Base-by-base conservation (phyloP, 2,329 filamentous ascomycete genomes). In the Grosmannia huntii region DNA sequence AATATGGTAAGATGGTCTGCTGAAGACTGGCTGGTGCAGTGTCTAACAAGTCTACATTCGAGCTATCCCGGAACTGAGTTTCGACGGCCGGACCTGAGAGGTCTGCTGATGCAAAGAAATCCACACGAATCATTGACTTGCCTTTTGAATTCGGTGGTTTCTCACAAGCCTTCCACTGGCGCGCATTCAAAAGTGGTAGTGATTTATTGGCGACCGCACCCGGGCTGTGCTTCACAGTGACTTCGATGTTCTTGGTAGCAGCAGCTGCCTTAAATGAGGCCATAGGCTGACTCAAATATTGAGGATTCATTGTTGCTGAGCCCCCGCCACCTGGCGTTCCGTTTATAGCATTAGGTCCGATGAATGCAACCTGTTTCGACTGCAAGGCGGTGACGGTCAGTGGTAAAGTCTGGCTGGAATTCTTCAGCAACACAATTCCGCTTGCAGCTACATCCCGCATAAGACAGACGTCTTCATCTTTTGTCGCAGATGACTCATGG, bases 331-430 rank as follows among this genome's bases (percentile, higher is more conserved):
- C 74, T 62, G 72, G 46, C 1, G 57, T 50, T 4, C 57, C 57
- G 6, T 75, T 65, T 49, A 71, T 75, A 25, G 76, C 70, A 61
- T 78, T 79, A 9, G 76, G 76, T 7, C 76, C 76, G 62, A 79
- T 78, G 27, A 79, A 71, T 5, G 56, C 56, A 12, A 76, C 69
- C 57, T 73, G 72, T 44, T 71, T 70, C 55, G 71, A 70, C 36
- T 61, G 72, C 21, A 46, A 23, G 5, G 7, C 5, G 3, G 14
- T 49, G 25, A n/a, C 16, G 12, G 21, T 36, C 23, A 55, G 25
- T 14, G 38, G 27, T 41, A 49, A 44, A 5, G 27, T 9, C 5
- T 52, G 33, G 27, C 21, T 19, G 5, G 23, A 19, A 11, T 33
- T 52, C 28, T 28, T 28, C 12, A 50, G 27, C 23, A 50, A 25